Evolutionary conservation across 1,284 basidiomycete genomes (phyloP).

Genomic region (Neonothopanus nambi): DNA sequence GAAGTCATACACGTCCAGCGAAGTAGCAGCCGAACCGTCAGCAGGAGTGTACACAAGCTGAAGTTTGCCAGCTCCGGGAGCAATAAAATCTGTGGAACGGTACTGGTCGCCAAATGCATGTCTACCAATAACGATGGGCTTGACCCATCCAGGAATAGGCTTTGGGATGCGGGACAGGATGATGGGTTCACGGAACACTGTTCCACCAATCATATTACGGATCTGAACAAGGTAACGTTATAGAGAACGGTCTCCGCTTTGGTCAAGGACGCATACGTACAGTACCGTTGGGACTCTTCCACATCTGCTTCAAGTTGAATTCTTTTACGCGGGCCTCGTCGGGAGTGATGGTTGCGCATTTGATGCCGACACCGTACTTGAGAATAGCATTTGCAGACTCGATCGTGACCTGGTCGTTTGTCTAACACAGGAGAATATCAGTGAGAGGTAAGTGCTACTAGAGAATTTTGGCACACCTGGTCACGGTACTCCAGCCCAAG

Average conservation of each 20-base stretch:
- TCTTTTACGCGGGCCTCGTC: constrained; percentile 94
- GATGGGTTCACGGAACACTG: constrained; percentile 99
- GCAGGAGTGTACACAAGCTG: constrained; percentile 85
- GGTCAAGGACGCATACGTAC: constrained; percentile 42
- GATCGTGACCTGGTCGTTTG: constrained; percentile 91
- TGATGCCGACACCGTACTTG: constrained; percentile 90
- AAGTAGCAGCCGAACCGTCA: constrained; percentile 63
- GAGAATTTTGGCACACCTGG: constrained; percentile 50
- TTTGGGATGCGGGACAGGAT: constrained; percentile 89
- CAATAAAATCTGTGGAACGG: constrained; percentile 84
- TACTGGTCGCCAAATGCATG: constrained; percentile 98
- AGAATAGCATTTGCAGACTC: constrained; percentile 93
- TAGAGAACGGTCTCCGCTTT: constrained; percentile 10
- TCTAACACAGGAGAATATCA: constrained; percentile 46
- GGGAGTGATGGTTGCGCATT: constrained; percentile 98
- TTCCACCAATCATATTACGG: constrained; percentile 95
- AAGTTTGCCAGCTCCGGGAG: constrained; percentile 86
- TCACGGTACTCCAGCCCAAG: constrained; percentile 93
- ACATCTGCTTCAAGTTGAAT: constrained; percentile 98
- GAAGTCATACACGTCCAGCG: constrained; percentile 87
- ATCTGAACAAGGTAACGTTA: constrained; percentile 48
- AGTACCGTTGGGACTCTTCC: constrained; percentile 93
- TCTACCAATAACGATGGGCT: constrained; percentile 95
- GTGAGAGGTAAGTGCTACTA: not conserved
- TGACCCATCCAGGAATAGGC: constrained; percentile 96